phyloP scores from a whole-genome alignment of 1,139 yeast species.

The Geotrichum histeridarum region DNA sequence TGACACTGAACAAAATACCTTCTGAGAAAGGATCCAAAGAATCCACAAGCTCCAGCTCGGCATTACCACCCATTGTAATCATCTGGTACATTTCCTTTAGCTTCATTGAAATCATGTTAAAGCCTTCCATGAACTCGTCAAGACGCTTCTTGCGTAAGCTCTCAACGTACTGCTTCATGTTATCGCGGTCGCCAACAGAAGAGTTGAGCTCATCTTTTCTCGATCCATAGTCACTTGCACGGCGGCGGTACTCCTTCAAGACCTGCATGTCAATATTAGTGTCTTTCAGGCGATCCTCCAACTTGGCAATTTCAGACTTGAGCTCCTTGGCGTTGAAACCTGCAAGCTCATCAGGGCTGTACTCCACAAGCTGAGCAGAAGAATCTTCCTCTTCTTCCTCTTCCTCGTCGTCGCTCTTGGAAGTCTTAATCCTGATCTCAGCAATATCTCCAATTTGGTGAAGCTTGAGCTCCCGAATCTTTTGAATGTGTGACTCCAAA shows the following conservation, averaged over 20 bases:
- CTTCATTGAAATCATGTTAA: constrained; percentile 77
- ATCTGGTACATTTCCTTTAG: constrained; percentile 95
- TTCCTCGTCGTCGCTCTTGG: constrained; percentile 4
- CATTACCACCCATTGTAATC: constrained; percentile 99
- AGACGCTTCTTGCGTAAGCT: constrained; percentile 67
- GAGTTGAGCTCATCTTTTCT: constrained; percentile 63
- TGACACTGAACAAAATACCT: constrained; percentile 92
- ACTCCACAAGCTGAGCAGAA: constrained; percentile 27
- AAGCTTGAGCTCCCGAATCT: constrained; percentile 28
- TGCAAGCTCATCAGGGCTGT: constrained; percentile 52
- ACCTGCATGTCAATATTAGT: constrained; percentile 69
- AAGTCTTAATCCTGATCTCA: constrained; percentile 15
- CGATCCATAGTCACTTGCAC: constrained; percentile 57
- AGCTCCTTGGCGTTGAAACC: constrained; percentile 49
- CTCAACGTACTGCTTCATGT: constrained; percentile 58
- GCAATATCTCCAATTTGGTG: constrained; percentile 30
- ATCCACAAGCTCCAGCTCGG: constrained; percentile 92
- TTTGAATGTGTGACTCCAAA: constrained; percentile 37
- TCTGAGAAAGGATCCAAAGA: constrained; percentile 97
- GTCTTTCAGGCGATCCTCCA: constrained; percentile 54
- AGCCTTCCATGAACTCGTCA: constrained; percentile 92
- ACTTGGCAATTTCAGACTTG: constrained; percentile 48
- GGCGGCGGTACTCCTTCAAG: constrained; percentile 67
- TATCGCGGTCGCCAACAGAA: constrained; percentile 65
- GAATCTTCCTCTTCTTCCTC: constrained; percentile 21